Evolutionary conservation across 495 filamentous ascomycete species (phyloP).

Genomic region (Lindgomyces ingoldianus): DNA sequence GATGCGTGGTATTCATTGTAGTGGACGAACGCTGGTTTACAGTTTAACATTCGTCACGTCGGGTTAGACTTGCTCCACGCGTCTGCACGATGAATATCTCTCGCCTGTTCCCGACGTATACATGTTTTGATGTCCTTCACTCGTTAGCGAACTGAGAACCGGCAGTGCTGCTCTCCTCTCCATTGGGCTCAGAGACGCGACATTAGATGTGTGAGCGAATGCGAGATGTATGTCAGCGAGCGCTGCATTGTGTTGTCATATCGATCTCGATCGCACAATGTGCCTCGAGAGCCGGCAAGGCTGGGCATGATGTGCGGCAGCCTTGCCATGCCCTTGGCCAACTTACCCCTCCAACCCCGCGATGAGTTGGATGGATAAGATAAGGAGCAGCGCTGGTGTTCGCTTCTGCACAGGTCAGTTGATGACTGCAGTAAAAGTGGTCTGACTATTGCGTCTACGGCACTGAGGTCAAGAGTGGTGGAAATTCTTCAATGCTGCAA

Average conservation of each 20-base stretch:
- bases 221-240: background rate
- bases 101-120: constrained; percentile 12
- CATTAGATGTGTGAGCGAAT: background rate
- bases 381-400: background rate
- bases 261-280: background rate
- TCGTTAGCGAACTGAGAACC: background rate
- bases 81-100: background rate
- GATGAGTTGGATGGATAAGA: background rate
- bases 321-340: background rate
- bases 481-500: background rate
- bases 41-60: constrained; percentile 16
- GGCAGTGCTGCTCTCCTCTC: background rate
- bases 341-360: background rate
- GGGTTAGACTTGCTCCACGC: constrained; percentile 1
- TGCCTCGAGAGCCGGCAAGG: background rate
- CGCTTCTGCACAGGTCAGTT: background rate
- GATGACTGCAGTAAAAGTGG: background rate
- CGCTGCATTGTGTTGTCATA: background rate
- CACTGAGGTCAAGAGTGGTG: background rate
- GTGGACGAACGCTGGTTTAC: background rate
- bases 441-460: background rate
- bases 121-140: background rate
- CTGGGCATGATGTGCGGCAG: background rate
- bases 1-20: background rate
- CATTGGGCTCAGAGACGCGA: background rate